A percentile compares a stretch with the other conserved stretches of the same genome.
Conservation (phyloP, 495 filamentous ascomycete species). For the Lentithecium fluviatile region DNA sequence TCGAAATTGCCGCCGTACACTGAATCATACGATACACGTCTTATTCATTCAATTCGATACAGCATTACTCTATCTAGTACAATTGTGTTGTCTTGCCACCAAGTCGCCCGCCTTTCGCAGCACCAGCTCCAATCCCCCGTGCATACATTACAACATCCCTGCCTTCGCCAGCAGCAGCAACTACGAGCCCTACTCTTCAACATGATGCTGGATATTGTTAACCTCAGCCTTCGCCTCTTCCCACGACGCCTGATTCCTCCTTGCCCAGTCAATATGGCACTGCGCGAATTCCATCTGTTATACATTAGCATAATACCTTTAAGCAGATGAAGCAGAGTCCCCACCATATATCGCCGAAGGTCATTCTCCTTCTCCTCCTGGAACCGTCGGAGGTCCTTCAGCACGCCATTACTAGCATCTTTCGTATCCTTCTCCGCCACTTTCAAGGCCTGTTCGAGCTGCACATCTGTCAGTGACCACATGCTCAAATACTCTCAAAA, state of each 20-base stretch:
- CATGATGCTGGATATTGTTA: conserved; percentile 66
- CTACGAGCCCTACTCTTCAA: conserved; percentile 7
- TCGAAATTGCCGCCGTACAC: no score
- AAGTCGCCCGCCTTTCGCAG: no score
- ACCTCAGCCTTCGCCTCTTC: conserved; percentile 92
- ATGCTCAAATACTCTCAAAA: background rate
- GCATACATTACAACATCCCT: no score
- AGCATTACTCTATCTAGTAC: no score
- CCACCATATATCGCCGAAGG: conserved; percentile 90
- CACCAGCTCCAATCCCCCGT: no score
- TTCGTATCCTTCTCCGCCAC: conserved; percentile 87
- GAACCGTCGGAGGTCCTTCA: conserved; percentile 88
- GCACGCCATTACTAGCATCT: conserved; percentile 79
- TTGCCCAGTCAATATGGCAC: conserved; percentile 97
- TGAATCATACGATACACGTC: no score
- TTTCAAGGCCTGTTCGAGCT: conserved; percentile 85
- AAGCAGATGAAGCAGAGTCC: conserved; percentile 41
- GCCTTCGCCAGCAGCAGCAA: no score
- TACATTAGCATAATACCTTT: conserved; percentile 17
- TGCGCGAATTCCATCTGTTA: conserved; percentile 83
- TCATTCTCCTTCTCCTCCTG: conserved; percentile 93
- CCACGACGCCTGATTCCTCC: conserved; percentile 94
- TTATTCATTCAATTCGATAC: no score
- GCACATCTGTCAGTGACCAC: conserved; percentile 21
- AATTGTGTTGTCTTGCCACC: no score